Conservation (phyloP, 1,139 yeast species). For the Scheffersomyces segobiensis region DNA sequence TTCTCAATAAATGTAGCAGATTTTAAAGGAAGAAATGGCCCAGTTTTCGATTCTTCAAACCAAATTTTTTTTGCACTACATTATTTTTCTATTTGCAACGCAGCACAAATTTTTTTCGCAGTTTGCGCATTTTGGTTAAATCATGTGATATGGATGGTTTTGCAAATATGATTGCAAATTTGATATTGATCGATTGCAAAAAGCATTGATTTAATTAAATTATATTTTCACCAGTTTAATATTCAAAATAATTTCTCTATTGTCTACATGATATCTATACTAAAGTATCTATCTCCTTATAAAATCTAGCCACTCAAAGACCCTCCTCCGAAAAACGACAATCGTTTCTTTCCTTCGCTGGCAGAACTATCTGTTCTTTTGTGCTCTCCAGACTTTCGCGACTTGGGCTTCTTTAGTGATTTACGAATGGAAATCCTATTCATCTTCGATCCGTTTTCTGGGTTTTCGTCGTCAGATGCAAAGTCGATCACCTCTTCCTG, state of each 20-base stretch:
- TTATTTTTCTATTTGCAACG: conserved; percentile 1
- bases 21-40: neutral
- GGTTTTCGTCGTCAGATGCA: conserved; percentile 51
- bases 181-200: no score
- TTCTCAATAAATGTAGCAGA: neutral
- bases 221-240: no score
- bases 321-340: conserved; percentile 32
- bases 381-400: conserved; percentile 34
- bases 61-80: neutral
- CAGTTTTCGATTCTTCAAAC: neutral
- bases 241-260: no score
- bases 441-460: conserved; percentile 40
- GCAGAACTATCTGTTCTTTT: conserved; percentile 34
- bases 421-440: conserved; percentile 43
- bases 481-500: conserved; percentile 50
- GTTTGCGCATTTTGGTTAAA: neutral
- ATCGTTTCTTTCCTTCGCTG: conserved; percentile 29
- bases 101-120: conserved; percentile 1
- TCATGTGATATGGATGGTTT: neutral
- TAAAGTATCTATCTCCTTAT: neutral
- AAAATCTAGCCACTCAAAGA: neutral
- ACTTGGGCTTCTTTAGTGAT: conserved; percentile 38
- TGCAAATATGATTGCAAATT: neutral
- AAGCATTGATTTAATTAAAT: no score
- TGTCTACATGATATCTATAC: neutral